phyloP scores from a whole-genome alignment of 352 stramenopile genomes.

The Phytophthora litchii region DNA sequence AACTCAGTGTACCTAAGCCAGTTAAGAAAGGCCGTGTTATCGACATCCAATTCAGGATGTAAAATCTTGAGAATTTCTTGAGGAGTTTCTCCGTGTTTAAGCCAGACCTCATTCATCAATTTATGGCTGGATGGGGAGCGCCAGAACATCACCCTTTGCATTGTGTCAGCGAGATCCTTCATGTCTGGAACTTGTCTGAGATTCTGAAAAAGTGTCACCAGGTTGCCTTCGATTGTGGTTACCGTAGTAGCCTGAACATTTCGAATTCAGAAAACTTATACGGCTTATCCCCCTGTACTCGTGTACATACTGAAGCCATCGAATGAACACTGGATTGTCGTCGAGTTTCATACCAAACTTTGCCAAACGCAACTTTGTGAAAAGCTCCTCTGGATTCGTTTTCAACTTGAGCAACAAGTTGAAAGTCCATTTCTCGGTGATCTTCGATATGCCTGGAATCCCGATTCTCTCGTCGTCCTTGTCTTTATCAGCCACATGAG shows the following conservation, averaged over 20 bases:
- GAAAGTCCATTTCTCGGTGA: too few species aligned
- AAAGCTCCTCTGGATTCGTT: not conserved
- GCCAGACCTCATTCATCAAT: not conserved
- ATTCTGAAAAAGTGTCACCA: not conserved
- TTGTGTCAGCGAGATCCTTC: not conserved
- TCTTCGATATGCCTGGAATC: too few species aligned
- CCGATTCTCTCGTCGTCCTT: too few species aligned
- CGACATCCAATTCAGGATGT: not conserved
- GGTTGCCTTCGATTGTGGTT: not conserved
- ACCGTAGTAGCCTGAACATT: not conserved
- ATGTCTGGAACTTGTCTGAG: not conserved
- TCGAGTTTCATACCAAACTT: not conserved
- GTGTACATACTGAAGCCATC: not conserved
- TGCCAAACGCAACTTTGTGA: not conserved
- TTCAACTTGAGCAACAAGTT: too few species aligned
- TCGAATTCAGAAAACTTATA: not conserved
- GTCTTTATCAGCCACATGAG: too few species aligned
- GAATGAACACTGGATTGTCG: not conserved
- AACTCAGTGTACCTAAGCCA: not conserved
- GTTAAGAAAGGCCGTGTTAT: not conserved
- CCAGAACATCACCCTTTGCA: not conserved
- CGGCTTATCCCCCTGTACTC: not conserved
- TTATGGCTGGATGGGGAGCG: not conserved
- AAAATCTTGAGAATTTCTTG: not conserved
- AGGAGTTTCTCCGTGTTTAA: not conserved